Evolutionary conservation across 2,329 filamentous ascomycete species (phyloP).

Genomic region (Microdochium nivale): DNA sequence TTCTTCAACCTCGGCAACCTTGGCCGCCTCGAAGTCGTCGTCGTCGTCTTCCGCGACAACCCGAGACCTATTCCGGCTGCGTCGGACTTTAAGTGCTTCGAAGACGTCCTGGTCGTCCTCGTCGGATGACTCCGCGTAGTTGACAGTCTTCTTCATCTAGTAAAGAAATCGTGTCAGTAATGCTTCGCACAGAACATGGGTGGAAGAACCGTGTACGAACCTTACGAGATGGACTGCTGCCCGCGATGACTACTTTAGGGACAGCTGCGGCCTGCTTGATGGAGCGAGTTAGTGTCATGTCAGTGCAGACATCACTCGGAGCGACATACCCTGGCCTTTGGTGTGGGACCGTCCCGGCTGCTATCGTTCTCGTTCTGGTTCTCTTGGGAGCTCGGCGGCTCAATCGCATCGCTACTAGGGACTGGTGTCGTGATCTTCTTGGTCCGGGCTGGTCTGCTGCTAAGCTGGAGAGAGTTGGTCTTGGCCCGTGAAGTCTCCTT

Average conservation of each 20-base stretch:
- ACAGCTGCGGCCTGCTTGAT: slow-evolving; percentile 33
- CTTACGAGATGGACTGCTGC: slow-evolving; percentile 73
- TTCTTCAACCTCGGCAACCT: slow-evolving; percentile 50
- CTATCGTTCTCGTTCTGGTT: slow-evolving; percentile 33
- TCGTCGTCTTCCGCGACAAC: slow-evolving; percentile 62
- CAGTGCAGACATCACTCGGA: not conserved
- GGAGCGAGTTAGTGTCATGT: slow-evolving; percentile 11
- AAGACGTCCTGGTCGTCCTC: slow-evolving; percentile 72
- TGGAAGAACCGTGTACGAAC: slow-evolving; percentile 33
- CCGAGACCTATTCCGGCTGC: slow-evolving; percentile 50
- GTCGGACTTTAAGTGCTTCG: slow-evolving; percentile 30
- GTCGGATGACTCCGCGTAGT: slow-evolving; percentile 79
- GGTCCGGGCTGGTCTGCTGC: slow-evolving; percentile 29
- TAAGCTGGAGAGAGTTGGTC: slow-evolving; percentile 30
- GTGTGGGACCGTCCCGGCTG: not conserved
- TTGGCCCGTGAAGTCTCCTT: slow-evolving; percentile 35
- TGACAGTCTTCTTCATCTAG: slow-evolving; percentile 52
- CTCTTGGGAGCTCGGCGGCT: slow-evolving; percentile 60
- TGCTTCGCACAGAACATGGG: not conserved
- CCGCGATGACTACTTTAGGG: slow-evolving; percentile 32
- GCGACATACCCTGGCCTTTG: not conserved
- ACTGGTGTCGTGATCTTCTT: slow-evolving; percentile 52
- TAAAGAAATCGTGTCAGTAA: not conserved
- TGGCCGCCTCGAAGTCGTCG: slow-evolving; percentile 55
- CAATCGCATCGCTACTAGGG: slow-evolving; percentile 69